Conservation (phyloP, 495 filamentous ascomycete genomes). For the Penicillium cataractarum region DNA sequence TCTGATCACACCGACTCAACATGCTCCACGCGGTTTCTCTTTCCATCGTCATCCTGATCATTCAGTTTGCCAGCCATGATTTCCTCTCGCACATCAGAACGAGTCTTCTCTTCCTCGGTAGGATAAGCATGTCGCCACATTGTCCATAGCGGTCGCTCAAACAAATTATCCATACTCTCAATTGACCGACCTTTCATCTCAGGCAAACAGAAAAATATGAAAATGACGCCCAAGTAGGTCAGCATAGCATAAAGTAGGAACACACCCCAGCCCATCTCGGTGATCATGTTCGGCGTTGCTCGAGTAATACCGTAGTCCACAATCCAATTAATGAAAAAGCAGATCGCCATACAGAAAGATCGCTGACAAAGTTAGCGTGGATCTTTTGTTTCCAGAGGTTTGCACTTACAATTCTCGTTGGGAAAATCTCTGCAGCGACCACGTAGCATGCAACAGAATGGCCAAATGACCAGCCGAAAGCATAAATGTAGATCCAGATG, state of each 20-base stretch:
- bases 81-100: slow-evolving; percentile 25
- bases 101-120: slow-evolving; percentile 28
- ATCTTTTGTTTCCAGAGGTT: background rate
- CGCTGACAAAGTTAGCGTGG: slow-evolving; percentile 7
- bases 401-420: slow-evolving; percentile 31
- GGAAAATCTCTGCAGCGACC: slow-evolving; percentile 32
- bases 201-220: slow-evolving; percentile 35
- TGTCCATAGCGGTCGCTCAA: slow-evolving; percentile 36
- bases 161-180: slow-evolving; percentile 42
- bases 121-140: slow-evolving; percentile 38
- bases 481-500: slow-evolving; percentile 70
- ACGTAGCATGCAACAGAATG: slow-evolving; percentile 33
- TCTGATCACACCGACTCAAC: slow-evolving; percentile 15
- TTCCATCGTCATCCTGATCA: slow-evolving; percentile 16
- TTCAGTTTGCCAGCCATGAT: slow-evolving; percentile 18
- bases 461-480: slow-evolving; percentile 40
- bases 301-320: slow-evolving; percentile 32
- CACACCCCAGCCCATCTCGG: slow-evolving; percentile 33
- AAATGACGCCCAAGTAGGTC: slow-evolving; percentile 32
- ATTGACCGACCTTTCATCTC: slow-evolving; percentile 38
- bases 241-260: slow-evolving; percentile 33
- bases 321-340: slow-evolving; percentile 32
- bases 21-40: slow-evolving; percentile 17
- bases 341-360: slow-evolving; percentile 30
- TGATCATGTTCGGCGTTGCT: slow-evolving; percentile 34